A percentile compares a stretch with the other conserved stretches of the same genome.
Evolutionary conservation across 129 eudicot genomes (phyloP).

Genomic region (Lactuca sativa): DNA sequence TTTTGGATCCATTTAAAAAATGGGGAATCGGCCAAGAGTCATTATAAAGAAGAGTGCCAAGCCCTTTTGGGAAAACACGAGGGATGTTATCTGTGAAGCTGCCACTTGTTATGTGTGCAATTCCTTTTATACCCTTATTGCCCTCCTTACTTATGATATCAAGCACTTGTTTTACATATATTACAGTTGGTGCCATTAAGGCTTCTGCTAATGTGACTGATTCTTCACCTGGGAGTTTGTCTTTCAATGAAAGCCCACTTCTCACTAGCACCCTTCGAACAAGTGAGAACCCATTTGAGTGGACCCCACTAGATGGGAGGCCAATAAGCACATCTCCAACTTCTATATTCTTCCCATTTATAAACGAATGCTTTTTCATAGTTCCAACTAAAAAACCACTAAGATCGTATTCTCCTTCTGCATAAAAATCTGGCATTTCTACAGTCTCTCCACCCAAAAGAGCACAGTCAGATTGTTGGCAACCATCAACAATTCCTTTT

Average conservation of each 20-base stretch:
- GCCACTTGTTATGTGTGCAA: constrained; percentile 96
- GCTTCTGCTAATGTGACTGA: constrained; percentile 75
- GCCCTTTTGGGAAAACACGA: constrained; percentile 88
- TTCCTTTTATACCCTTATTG: constrained; percentile 55
- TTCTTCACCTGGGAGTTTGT: constrained; percentile 68
- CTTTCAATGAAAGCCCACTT: constrained; percentile 68
- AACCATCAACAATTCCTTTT: constrained; percentile 82
- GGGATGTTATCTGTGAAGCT: constrained; percentile 96
- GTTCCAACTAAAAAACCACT: constrained; percentile 93
- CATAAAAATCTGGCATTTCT: constrained; percentile 95
- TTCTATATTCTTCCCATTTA: constrained; percentile 68
- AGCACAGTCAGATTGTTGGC: constrained; percentile 78
- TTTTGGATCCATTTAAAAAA: constrained; percentile 89
- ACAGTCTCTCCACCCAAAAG: constrained; percentile 97
- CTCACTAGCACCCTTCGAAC: constrained; percentile 82
- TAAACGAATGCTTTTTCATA: constrained; percentile 72
- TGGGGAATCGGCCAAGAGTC: constrained; percentile 89
- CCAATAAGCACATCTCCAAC: constrained; percentile 79
- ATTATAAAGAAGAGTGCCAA: constrained; percentile 62
- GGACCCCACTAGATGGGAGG: constrained; percentile 83
- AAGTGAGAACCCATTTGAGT: constrained; percentile 85
- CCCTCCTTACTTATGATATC: constrained; percentile 84
- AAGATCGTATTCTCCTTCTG: constrained; percentile 85
- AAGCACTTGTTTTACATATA: constrained; percentile 95
- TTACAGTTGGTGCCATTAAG: constrained; percentile 86